Conservation (phyloP, 139 green algal genomes). For the Nannochloris sp. region DNA sequence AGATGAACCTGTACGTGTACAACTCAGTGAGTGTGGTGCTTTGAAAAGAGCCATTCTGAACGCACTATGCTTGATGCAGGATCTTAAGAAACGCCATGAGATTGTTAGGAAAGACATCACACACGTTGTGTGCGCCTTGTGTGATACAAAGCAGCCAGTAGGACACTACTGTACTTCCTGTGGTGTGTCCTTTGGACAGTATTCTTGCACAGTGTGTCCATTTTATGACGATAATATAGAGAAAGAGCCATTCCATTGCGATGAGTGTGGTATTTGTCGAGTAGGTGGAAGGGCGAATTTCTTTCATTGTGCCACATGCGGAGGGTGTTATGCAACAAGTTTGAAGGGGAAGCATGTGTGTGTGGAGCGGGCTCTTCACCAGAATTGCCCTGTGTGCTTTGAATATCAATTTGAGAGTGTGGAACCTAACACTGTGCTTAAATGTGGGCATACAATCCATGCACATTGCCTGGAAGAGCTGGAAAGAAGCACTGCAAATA, state of each 20-base stretch:
- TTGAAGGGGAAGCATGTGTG: slow-evolving; percentile 72
- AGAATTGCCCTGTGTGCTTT: slow-evolving; percentile 77
- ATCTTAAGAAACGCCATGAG: slow-evolving; percentile 58
- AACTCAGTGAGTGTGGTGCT: too few relatives aligned
- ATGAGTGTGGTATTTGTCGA: slow-evolving; percentile 75
- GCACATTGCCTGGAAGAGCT: slow-evolving; percentile 51
- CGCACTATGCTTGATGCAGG: slow-evolving; percentile 26
- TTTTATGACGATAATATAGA: slow-evolving; percentile 81
- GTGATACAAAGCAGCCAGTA: slow-evolving; percentile 55
- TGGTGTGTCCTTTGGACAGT: slow-evolving; percentile 63
- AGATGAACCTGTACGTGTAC: slow-evolving; percentile 24
- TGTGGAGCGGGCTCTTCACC: slow-evolving; percentile 82
- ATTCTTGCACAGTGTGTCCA: slow-evolving; percentile 55
- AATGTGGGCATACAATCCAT: slow-evolving; percentile 91
- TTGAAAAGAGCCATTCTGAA: too few relatives aligned
- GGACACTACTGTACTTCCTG: slow-evolving; percentile 52
- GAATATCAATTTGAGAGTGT: slow-evolving; percentile 91
- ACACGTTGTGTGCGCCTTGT: slow-evolving; percentile 74
- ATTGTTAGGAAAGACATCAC: slow-evolving; percentile 66
- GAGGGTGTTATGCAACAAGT: slow-evolving; percentile 76
- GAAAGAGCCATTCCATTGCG: slow-evolving; percentile 87
- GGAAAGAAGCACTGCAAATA: slow-evolving; percentile 29
- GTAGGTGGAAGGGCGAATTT: slow-evolving; percentile 82
- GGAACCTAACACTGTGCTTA: slow-evolving; percentile 72
- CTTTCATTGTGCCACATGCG: slow-evolving; percentile 88